These are phyloP conservation scores for Fusarium nisikadoi DNA, from an alignment of 2,329 filamentous ascomycete genomes.

Conservation along the genomic window DNA sequence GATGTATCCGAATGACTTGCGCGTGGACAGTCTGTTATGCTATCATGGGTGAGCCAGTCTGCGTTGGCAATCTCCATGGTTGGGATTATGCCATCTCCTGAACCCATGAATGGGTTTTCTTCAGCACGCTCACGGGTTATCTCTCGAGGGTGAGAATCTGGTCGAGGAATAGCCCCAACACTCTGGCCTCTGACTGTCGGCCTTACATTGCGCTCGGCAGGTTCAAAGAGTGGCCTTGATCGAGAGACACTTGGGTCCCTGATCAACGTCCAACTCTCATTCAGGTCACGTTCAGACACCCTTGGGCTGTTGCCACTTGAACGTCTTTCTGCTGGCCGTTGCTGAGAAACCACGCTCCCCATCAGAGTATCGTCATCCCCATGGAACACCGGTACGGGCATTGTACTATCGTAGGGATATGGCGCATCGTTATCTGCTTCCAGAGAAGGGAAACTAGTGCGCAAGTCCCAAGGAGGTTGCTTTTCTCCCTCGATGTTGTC, in stretches of 20 bases:
- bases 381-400: constrained; percentile 24
- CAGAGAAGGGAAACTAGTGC: constrained; percentile 18
- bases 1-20: constrained; percentile 25
- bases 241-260: neutral
- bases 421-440: constrained; percentile 24
- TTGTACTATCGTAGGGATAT: constrained; percentile 34
- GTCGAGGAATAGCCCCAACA: neutral
- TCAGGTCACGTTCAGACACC: constrained; percentile 1
- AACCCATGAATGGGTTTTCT: constrained; percentile 32
- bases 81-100: constrained; percentile 13
- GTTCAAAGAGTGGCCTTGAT: neutral
- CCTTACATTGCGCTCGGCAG: neutral
- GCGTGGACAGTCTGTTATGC: neutral
- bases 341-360: neutral
- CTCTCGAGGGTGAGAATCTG: neutral
- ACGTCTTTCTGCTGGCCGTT: neutral
- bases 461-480: constrained; percentile 16
- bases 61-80: constrained; percentile 20
- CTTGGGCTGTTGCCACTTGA: constrained; percentile 1
- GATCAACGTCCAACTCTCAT: neutral
- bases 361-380: constrained; percentile 7
- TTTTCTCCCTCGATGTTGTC: constrained; percentile 9
- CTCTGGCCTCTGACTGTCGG: neutral
- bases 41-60: constrained; percentile 22
- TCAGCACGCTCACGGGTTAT: constrained; percentile 10